phyloP scores from a whole-genome alignment of 140 eudicot species.

The Flaveria floridana region DNA sequence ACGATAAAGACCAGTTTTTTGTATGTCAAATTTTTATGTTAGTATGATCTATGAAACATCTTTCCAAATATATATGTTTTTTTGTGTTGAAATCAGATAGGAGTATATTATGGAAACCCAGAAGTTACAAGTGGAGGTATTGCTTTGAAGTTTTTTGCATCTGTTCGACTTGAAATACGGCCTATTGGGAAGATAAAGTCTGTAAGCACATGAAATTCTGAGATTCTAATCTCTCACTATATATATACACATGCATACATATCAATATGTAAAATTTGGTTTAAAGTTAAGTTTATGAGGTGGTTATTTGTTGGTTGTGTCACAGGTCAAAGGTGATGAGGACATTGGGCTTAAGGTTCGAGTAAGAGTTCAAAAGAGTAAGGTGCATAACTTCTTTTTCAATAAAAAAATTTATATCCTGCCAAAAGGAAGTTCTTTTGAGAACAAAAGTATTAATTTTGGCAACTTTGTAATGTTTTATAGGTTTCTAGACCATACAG shows the following conservation, averaged over 20 bases:
- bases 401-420: neutral
- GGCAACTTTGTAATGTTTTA: slow-evolving; percentile 19
- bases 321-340: slow-evolving; percentile 87
- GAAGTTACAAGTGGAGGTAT: slow-evolving; percentile 99
- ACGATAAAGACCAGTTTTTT: neutral
- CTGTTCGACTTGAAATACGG: slow-evolving; percentile 98
- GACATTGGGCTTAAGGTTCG: slow-evolving; percentile 90
- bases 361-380: slow-evolving; percentile 98
- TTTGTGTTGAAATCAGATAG: slow-evolving; percentile 56
- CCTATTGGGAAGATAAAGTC: slow-evolving; percentile 93
- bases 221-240: neutral
- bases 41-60: neutral
- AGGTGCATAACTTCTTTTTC: slow-evolving; percentile 45
- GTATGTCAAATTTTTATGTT: neutral
- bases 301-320: slow-evolving; percentile 22
- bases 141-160: slow-evolving; percentile 95
- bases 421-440: neutral
- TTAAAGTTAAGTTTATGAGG: neutral
- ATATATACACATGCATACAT: neutral
- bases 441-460: neutral
- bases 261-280: neutral
- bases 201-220: slow-evolving; percentile 49
- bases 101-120: slow-evolving; percentile 96
- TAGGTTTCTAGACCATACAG: slow-evolving; percentile 99
- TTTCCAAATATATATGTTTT: slow-evolving; percentile 4